These are phyloP conservation scores for Hypoxylon sp. DNA, from an alignment of 2,329 filamentous ascomycete genomes.

Conservation along the genomic window DNA sequence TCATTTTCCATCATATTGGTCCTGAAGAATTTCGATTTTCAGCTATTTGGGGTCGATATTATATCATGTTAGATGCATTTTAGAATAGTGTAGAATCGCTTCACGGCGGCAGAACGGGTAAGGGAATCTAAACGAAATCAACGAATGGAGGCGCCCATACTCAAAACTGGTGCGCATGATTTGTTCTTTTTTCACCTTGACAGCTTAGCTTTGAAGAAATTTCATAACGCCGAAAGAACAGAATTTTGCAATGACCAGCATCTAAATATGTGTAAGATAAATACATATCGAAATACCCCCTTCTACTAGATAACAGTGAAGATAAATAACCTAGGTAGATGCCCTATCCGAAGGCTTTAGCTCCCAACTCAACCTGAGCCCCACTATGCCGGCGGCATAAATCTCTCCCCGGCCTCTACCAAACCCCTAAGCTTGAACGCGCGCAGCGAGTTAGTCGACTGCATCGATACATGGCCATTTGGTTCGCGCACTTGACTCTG, in stretches of 20 bases:
- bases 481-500: neutral
- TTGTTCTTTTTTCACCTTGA: neutral
- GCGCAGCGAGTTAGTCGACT: constrained; percentile 49
- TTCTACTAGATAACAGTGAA: neutral
- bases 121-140: neutral
- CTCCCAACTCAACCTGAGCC: neutral
- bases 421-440: constrained; percentile 48
- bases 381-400: constrained; percentile 45
- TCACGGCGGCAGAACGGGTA: neutral
- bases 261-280: constrained; percentile 12
- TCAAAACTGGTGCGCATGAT: neutral
- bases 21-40: neutral
- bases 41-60: too few species aligned
- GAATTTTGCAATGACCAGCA: constrained; percentile 31
- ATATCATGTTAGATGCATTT: neutral
- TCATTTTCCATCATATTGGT: neutral
- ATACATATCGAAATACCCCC: neutral
- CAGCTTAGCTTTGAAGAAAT: neutral
- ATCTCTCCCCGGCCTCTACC: constrained; percentile 43
- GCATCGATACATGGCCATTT: constrained; percentile 42
- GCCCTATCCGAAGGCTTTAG: neutral
- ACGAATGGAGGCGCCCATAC: neutral
- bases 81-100: neutral
- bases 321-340: neutral
- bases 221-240: constrained; percentile 8